Base-by-base conservation (phyloP, 495 filamentous ascomycete species). In the Penicillium silybi region DNA sequence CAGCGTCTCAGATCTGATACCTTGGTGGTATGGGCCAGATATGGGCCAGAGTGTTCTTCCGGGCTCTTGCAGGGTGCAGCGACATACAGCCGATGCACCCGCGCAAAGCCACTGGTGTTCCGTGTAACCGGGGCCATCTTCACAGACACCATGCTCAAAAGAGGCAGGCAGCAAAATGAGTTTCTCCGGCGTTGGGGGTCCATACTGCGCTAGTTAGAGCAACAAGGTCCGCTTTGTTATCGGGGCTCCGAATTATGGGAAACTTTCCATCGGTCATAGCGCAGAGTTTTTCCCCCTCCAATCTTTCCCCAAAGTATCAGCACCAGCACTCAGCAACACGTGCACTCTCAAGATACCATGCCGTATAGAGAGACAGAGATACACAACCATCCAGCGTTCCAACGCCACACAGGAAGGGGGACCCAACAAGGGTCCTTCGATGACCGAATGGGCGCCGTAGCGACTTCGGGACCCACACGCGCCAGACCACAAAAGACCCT, bases 1-100 rank as follows among this genome's bases (percentile, higher is more conserved):
- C 50, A 50, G n/a, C 56, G 42, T 53, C 41, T 58, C 50, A 42
- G 55, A 58, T 58, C 55, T 58, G 54, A 57, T 52, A 52, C 44
- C 23, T 13, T 26, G 32, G 20, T 43, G 43, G 47, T 39, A 35
- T 46, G 26, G 18, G 34, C 39, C 44, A 20, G 44, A 35, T 39
- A 35, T 46, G 26, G 18, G 34, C 39, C 44, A 20, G 44, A 35
- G 44, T 37, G 29, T 29, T n/a, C 22, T 20, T 18, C 11, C 9
- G 29, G 29, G 29, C 9, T 39, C 37, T 10, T 39, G 37, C 37
- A 39, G n/a, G 26, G 4, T 32, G 29, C 29, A 29, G 7, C 27
- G 27, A 32, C 9, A 32, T 32, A 32, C 29, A 32, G 3, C 8
- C 8, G 13, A 3, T 9, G 26, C 9, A 29, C 22, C 22, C 22